phyloP scores from a whole-genome alignment of 2,329 filamentous ascomycete species.

The Didymella segeticola region DNA sequence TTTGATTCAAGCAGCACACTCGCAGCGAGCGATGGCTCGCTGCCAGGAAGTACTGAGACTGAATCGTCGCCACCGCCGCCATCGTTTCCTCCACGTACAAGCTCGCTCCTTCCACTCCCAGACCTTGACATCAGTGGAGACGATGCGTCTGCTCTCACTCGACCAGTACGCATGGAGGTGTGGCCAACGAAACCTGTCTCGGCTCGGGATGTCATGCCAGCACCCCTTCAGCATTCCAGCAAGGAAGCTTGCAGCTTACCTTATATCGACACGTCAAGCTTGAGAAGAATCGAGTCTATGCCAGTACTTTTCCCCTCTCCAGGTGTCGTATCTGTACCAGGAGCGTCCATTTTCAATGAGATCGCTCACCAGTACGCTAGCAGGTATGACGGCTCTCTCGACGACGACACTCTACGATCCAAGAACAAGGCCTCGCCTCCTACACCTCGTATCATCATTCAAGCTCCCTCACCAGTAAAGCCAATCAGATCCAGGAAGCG shows the following conservation, averaged over 20 bases:
- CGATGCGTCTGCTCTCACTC: too few species aligned
- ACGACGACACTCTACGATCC: neutral
- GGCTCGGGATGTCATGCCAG: neutral
- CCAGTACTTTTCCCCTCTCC: slow-evolving; percentile 18
- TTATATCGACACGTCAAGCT: neutral
- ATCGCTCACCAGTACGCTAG: neutral
- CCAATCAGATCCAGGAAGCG: slow-evolving; percentile 12
- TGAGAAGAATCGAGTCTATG: neutral
- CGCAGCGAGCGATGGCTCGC: neutral
- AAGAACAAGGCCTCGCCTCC: neutral
- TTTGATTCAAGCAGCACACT: neutral
- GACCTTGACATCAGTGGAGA: neutral
- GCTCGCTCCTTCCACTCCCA: neutral
- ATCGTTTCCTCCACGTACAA: neutral
- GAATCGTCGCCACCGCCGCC: neutral
- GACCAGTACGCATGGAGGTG: neutral
- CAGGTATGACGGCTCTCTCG: neutral
- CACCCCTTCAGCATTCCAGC: too few species aligned
- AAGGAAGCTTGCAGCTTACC: neutral
- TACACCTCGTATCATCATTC: slow-evolving; percentile 5
- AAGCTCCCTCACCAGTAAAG: slow-evolving; percentile 13
- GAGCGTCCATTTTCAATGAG: neutral
- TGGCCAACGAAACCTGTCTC: neutral
- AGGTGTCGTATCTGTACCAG: neutral
- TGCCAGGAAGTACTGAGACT: neutral